phyloP scores from a whole-genome alignment of 768 basidiomycete species.

The Phaeotremella skinneri region DNA sequence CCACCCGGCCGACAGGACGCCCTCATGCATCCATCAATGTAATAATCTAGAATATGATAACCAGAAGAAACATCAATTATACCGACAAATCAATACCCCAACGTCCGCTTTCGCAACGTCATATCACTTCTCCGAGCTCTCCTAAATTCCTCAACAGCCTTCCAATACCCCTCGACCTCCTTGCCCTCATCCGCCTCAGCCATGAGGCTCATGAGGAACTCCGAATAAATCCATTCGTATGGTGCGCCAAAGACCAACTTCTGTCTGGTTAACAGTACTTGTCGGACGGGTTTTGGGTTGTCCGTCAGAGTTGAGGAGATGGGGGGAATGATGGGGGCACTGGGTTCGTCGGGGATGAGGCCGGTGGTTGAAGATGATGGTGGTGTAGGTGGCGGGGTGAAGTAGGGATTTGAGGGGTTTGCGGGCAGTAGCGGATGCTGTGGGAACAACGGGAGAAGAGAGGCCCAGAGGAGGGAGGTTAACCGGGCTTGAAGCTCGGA shows the following conservation, averaged over 20 bases:
- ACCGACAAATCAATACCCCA: constrained; percentile 38
- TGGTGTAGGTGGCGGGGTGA: constrained; percentile 13
- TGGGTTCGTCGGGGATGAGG: constrained; percentile 5
- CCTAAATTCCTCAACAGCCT: constrained; percentile 39
- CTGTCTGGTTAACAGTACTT: constrained; percentile 29
- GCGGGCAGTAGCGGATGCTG: constrained; percentile 25
- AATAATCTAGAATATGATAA: not conserved
- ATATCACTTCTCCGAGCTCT: constrained; percentile 37
- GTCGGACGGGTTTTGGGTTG: constrained; percentile 14
- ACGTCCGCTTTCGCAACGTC: constrained; percentile 32
- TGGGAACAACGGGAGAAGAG: constrained; percentile 40
- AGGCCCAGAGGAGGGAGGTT: constrained; percentile 45
- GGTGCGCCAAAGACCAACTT: constrained; percentile 44
- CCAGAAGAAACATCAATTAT: not conserved
- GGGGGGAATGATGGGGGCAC: not conserved
- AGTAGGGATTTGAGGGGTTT: constrained; percentile 38
- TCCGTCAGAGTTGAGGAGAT: not conserved
- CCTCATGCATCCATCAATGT: not conserved
- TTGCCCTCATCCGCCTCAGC: constrained; percentile 31
- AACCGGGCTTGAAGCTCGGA: constrained; percentile 71
- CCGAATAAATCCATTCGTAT: constrained; percentile 45
- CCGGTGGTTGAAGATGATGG: constrained; percentile 7
- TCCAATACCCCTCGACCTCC: constrained; percentile 28
- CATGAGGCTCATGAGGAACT: constrained; percentile 44
- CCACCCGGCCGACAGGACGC: not conserved